Conservation (phyloP, 352 stramenopile species). For the Hyaloperonospora arabidopsidis region DNA sequence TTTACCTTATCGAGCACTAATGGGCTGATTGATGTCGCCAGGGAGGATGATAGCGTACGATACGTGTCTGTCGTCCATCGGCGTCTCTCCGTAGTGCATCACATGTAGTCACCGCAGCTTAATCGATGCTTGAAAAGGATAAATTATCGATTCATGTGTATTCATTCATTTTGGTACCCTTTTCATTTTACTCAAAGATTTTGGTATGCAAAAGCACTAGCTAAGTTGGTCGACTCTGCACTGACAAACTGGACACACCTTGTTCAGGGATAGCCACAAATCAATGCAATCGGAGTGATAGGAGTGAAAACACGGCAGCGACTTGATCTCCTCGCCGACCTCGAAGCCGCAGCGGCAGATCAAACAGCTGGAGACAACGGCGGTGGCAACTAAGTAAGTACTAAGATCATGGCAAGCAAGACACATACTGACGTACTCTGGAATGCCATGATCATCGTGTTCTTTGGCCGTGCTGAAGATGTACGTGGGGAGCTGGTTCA, state of each 20-base stretch:
- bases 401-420: no score
- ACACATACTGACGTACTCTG: slow-evolving; percentile 37
- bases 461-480: slow-evolving; percentile 56
- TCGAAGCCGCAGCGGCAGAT: slow-evolving; percentile 89
- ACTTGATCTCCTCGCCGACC: slow-evolving; percentile 88
- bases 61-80: background rate
- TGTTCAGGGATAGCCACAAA: slow-evolving; percentile 88
- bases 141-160: slow-evolving; percentile 47
- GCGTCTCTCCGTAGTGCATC: no score
- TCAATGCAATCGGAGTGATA: slow-evolving; percentile 92
- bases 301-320: slow-evolving; percentile 89
- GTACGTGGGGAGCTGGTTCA: slow-evolving; percentile 78
- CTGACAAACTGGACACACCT: slow-evolving; percentile 86
- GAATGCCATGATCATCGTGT: slow-evolving; percentile 30
- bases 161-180: slow-evolving; percentile 23
- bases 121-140: slow-evolving; percentile 26
- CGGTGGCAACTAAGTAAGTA: background rate
- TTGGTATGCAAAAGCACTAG: slow-evolving; percentile 8
- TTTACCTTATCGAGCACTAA: slow-evolving; percentile 83
- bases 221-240: slow-evolving; percentile 65
- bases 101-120: background rate
- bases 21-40: background rate
- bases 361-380: slow-evolving; percentile 57
- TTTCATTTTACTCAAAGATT: slow-evolving; percentile 2
- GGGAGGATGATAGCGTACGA: background rate